Evolutionary conservation across 75 land plant species (phyloP), one percentile per base, ranked within the genome.

Genomic region (Pinus albicaulis): DNA sequence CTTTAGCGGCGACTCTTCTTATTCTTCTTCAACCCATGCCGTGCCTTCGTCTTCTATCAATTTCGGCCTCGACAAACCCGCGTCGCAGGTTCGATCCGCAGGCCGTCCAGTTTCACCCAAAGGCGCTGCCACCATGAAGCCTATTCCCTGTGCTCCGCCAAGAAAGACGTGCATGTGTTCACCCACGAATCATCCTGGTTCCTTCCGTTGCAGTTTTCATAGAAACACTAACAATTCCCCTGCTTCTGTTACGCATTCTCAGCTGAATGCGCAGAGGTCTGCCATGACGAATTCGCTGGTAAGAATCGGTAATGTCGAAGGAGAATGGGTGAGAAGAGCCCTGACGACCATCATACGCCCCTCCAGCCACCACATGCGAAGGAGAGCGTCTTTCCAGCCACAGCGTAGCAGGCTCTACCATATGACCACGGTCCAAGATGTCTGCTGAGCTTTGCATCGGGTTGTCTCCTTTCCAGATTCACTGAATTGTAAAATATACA

Each of bases 241-340:
- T 22, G 56, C 64, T 4, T 28, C 76, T 6, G 5, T 6, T 55
- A n/a, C 79, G 58, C 70, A 85, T 58, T 76, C 74, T 53, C 76
- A 63, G 23, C 73, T 89, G 55, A 78, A 81, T 72, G 64, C 72
- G 56, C 57, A 86, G 52, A 76, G 91, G 68, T 86, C 86, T 16
- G 88, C 88, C 62, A 86, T 89, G 88, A 83, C 81, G 69, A 89
- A 89, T 65, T 89, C 91, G 3, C 78, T 86, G 28, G 86, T 83
- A 14, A 72, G 88, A 57, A 89, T 86, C 80, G 86, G 86, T 19
- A 88, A 83, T 4, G 91, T 78, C 79, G 84, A 80, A 55, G 86
- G 91, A 8, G 80, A 84, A 22, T 65, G 44, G 83, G 79, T 82
- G 73, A 90, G 77, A 80, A 74, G 87, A 53, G 87, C 89, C 1